Evolutionary conservation across 2,329 filamentous ascomycete genomes (phyloP).

Genomic region (Fonsecaea pugnacius): DNA sequence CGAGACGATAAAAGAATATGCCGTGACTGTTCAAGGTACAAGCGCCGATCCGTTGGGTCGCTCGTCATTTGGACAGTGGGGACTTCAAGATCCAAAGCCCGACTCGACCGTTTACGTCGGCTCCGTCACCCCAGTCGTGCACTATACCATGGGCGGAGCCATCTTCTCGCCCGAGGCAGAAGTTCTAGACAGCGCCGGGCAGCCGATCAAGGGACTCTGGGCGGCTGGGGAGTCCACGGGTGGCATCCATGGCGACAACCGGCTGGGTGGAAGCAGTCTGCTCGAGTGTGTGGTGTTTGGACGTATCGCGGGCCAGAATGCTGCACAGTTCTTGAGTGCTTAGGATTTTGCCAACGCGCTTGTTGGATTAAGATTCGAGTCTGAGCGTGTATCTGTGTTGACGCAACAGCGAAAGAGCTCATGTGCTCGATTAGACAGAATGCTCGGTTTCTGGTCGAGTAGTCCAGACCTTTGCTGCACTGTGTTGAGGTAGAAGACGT

Average conservation of each 20-base stretch:
- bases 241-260: constrained; percentile 66
- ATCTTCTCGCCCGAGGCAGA: constrained; percentile 60
- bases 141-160: constrained; percentile 71
- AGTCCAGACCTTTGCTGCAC: no score
- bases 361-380: neutral
- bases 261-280: constrained; percentile 65
- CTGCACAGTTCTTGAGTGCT: constrained; percentile 42
- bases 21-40: constrained; percentile 48
- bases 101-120: constrained; percentile 64
- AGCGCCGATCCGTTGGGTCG: constrained; percentile 55
- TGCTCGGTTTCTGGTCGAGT: no score
- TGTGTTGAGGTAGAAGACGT: no score
- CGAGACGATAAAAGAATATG: constrained; percentile 56
- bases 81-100: constrained; percentile 51
- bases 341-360: neutral
- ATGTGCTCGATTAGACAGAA: no score
- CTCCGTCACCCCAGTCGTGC: constrained; percentile 65
- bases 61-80: constrained; percentile 61
- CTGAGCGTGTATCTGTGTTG: neutral
- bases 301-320: constrained; percentile 59
- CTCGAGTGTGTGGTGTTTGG: constrained; percentile 69
- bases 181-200: constrained; percentile 52
- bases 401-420: no score
- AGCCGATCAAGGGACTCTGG: constrained; percentile 62
- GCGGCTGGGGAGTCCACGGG: constrained; percentile 68